Evolutionary conservation across 2,329 filamentous ascomycete species (phyloP).

Genomic region (Pseudopyrenochaeta lycopersici): DNA sequence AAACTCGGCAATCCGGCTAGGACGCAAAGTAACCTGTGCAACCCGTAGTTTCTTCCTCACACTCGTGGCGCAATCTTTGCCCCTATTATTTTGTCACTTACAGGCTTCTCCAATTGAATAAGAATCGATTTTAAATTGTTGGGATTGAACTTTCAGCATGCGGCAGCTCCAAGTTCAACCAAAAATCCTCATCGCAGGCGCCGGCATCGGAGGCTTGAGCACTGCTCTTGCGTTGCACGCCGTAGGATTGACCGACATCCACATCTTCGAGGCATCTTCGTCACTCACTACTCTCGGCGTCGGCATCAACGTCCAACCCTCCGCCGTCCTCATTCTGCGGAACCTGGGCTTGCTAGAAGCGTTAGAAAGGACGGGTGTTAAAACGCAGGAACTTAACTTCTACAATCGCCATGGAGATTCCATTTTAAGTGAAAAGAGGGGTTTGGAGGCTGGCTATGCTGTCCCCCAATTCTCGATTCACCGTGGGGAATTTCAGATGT

Average conservation of each 20-base stretch:
- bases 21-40: neutral
- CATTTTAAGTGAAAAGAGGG: slow-evolving; percentile 55
- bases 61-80: neutral
- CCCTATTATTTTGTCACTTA: neutral
- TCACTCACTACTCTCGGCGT: slow-evolving; percentile 56
- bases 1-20: slow-evolving; percentile 8
- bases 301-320: slow-evolving; percentile 59
- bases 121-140: neutral
- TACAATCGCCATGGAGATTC: slow-evolving; percentile 56
- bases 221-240: slow-evolving; percentile 76
- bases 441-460: slow-evolving; percentile 52
- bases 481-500: slow-evolving; percentile 57
- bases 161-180: slow-evolving; percentile 30
- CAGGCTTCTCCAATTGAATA: neutral
- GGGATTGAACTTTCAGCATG: slow-evolving; percentile 16
- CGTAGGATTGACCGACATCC: slow-evolving; percentile 64
- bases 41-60: neutral
- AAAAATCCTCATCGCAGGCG: slow-evolving; percentile 38
- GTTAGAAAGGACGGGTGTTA: slow-evolving; percentile 52
- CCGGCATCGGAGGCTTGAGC: slow-evolving; percentile 80
- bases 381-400: slow-evolving; percentile 56
- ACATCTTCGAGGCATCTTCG: slow-evolving; percentile 54
- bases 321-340: slow-evolving; percentile 55
- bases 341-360: slow-evolving; percentile 55
- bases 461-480: slow-evolving; percentile 58